A percentile compares a stretch with the other conserved stretches of the same genome.
These are phyloP conservation scores for Arabidopsis hybrid DNA, from an alignment of 441 rosid species.

Conservation along the genomic window DNA sequence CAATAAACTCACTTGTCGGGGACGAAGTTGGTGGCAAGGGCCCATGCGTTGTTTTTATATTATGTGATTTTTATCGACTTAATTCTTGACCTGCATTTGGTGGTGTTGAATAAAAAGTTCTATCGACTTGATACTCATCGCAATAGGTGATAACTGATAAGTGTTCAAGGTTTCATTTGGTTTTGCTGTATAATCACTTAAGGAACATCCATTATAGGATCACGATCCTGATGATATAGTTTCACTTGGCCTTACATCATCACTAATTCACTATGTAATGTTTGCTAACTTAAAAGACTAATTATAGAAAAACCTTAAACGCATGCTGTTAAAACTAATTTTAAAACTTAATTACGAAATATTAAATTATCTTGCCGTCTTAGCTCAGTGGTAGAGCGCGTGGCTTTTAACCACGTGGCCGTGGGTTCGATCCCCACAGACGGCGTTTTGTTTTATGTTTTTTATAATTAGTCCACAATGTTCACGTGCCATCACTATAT, in stretches of 20 bases:
- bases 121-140: no score
- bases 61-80: no score
- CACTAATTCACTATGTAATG: background rate
- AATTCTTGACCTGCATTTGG: no score
- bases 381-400: constrained; percentile 58
- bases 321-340: background rate
- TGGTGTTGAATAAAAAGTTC: no score
- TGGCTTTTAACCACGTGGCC: constrained; percentile 53
- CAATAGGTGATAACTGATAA: no score
- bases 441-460: constrained; percentile 26
- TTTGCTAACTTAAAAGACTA: background rate
- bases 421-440: constrained; percentile 51
- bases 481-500: background rate
- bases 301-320: background rate
- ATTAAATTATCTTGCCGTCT: constrained; percentile 33
- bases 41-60: no score
- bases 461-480: background rate
- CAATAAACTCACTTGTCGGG: no score
- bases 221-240: background rate
- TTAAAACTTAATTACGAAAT: background rate
- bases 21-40: no score
- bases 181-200: no score
- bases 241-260: background rate
- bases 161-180: no score
- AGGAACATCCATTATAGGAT: background rate